Evolutionary conservation across 2,329 filamentous ascomycete species (phyloP).

Genomic region (Penicillium sp.): DNA sequence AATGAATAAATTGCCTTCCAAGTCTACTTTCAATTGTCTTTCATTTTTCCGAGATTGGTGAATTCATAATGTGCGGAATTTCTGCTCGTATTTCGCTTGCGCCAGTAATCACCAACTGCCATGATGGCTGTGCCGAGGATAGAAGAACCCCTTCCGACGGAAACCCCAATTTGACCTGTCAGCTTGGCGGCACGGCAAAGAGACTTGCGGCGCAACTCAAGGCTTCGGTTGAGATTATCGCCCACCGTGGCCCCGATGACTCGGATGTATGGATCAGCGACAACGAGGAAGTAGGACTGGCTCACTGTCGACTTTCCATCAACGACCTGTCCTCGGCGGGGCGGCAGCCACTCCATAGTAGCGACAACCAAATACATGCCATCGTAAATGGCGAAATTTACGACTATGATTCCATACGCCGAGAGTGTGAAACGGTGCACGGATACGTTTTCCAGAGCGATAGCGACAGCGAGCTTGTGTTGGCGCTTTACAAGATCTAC

Average conservation of each 20-base stretch:
- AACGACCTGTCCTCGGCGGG: constrained; percentile 54
- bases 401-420: constrained; percentile 51
- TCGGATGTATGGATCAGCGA: constrained; percentile 49
- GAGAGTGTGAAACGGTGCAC: constrained; percentile 28
- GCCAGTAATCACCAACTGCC: neutral
- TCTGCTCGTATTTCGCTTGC: neutral
- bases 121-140: neutral
- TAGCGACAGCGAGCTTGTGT: constrained; percentile 55
- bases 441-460: constrained; percentile 50
- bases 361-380: constrained; percentile 49
- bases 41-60: neutral
- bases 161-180: neutral
- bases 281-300: constrained; percentile 48
- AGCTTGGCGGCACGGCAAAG: neutral
- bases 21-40: neutral
- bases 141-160: neutral
- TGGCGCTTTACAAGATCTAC: constrained; percentile 55
- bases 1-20: neutral
- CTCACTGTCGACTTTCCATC: constrained; percentile 55
- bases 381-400: constrained; percentile 65
- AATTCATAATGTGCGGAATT: neutral
- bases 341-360: constrained; percentile 49
- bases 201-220: constrained; percentile 16
- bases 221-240: constrained; percentile 41
- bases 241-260: constrained; percentile 51